These are phyloP conservation scores for Psilocybe subaeruginosa DNA, from an alignment of 768 basidiomycete species.

Conservation along the genomic window DNA sequence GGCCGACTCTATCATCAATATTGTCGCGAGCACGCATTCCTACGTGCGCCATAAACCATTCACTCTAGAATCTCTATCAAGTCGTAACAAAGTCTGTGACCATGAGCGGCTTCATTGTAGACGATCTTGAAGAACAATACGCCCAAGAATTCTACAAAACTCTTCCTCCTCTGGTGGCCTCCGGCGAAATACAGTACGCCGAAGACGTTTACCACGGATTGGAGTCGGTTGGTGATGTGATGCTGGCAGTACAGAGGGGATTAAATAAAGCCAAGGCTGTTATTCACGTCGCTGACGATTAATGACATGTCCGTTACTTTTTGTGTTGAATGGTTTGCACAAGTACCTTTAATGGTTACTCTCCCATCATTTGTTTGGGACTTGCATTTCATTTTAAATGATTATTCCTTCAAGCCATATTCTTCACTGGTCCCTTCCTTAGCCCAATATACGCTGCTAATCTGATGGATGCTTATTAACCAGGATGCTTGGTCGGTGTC, in stretches of 20 bases:
- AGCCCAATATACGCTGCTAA: too few species aligned
- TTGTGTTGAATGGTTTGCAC: too few species aligned
- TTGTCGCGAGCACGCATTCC: too few species aligned
- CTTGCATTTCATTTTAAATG: too few species aligned
- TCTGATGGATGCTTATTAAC: too few species aligned
- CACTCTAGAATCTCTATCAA: constrained; percentile 36
- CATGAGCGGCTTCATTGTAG: constrained; percentile 40
- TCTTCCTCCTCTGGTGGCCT: constrained; percentile 42
- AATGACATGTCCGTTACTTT: background rate
- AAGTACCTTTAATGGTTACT: too few species aligned
- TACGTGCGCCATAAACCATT: too few species aligned
- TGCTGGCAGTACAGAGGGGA: constrained; percentile 36
- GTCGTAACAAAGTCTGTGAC: constrained; percentile 45
- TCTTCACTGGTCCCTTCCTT: too few species aligned
- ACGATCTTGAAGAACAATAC: constrained; percentile 34
- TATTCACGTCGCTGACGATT: constrained; percentile 36
- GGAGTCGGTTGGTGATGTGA: constrained; percentile 38
- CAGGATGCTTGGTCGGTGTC: too few species aligned
- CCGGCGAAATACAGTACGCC: constrained; percentile 47
- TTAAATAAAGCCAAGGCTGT: constrained; percentile 37
- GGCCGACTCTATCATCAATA: too few species aligned
- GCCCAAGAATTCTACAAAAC: constrained; percentile 41
- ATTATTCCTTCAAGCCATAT: too few species aligned
- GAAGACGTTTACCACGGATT: constrained; percentile 51
- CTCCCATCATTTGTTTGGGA: too few species aligned